Evolutionary conservation across 495 filamentous ascomycete species (phyloP).

Genomic region (Aspergillus ostianus): DNA sequence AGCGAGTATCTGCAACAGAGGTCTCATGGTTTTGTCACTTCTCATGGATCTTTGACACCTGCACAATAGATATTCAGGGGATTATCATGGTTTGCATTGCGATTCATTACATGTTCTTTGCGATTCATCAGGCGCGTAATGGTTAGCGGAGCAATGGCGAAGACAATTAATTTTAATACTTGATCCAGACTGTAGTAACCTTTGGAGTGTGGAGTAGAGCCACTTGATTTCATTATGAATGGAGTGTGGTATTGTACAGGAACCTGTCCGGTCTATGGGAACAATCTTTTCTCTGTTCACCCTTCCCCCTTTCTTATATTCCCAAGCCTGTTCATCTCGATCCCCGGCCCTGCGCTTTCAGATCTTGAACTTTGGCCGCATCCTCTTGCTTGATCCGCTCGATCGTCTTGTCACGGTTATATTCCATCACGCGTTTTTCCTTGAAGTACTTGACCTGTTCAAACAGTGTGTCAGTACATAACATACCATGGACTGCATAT

Average conservation of each 20-base stretch:
- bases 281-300: background rate
- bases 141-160: slow-evolving; percentile 8
- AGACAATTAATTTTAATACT: slow-evolving; percentile 9
- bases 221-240: slow-evolving; percentile 11
- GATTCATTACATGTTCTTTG: background rate
- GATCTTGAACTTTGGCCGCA: slow-evolving; percentile 53
- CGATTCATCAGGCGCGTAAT: slow-evolving; percentile 7
- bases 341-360: slow-evolving; percentile 47
- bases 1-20: slow-evolving; percentile 11
- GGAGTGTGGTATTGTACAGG: slow-evolving; percentile 12
- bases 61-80: slow-evolving; percentile 8
- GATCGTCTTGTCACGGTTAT: slow-evolving; percentile 76
- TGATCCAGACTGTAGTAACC: background rate
- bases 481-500: background rate
- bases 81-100: slow-evolving; percentile 7
- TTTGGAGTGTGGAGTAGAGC: too few relatives aligned
- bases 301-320: slow-evolving; percentile 8
- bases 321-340: slow-evolving; percentile 18
- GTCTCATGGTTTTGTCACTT: slow-evolving; percentile 10
- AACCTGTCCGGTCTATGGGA: background rate
- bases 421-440: slow-evolving; percentile 87
- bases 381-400: slow-evolving; percentile 78
- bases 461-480: background rate
- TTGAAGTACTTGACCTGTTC: slow-evolving; percentile 94
- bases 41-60: slow-evolving; percentile 2